phyloP scores from a whole-genome alignment of 805 yeast genomes.

The Ogataea chonburiensis region DNA sequence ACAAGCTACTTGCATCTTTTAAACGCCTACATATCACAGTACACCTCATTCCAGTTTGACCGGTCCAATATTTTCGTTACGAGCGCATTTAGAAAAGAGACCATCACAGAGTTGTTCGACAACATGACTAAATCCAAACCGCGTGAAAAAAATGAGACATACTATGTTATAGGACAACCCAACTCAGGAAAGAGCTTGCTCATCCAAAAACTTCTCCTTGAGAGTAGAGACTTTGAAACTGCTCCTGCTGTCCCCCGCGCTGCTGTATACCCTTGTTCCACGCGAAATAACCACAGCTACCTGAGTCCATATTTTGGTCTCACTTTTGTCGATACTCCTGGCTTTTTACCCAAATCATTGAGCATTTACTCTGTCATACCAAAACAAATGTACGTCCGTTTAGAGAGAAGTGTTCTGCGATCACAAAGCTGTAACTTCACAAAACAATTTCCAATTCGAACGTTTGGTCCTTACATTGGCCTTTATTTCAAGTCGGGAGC shows the following conservation, averaged over 20 bases:
- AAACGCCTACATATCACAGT: conserved; percentile 8
- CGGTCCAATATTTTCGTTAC: conserved; percentile 7
- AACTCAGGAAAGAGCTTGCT: conserved; percentile 32
- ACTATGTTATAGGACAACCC: conserved; percentile 30
- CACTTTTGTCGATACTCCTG: conserved; percentile 31
- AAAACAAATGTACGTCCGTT: neutral
- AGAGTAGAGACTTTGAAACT: conserved; percentile 6
- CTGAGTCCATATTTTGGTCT: conserved; percentile 16
- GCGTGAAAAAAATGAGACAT: conserved; percentile 1
- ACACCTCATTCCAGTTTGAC: conserved; percentile 1
- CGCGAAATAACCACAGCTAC: conserved; percentile 15
- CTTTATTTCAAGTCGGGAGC: no score
- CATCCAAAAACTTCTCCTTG: conserved; percentile 12
- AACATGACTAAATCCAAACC: conserved; percentile 1
- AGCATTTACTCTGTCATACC: conserved; percentile 23
- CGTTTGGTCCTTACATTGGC: conserved; percentile 1
- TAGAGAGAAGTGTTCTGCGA: neutral
- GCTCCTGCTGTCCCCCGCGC: conserved; percentile 11
- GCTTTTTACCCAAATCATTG: conserved; percentile 22
- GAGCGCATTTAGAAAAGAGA: conserved; percentile 2
- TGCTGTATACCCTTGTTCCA: conserved; percentile 21
- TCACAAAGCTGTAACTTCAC: neutral
- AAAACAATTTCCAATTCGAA: neutral
- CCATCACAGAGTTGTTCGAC: conserved; percentile 9
- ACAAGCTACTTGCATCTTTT: conserved; percentile 4